Evolutionary conservation across 805 yeast species (phyloP).

Genomic region (Metschnikowia cubensis): DNA sequence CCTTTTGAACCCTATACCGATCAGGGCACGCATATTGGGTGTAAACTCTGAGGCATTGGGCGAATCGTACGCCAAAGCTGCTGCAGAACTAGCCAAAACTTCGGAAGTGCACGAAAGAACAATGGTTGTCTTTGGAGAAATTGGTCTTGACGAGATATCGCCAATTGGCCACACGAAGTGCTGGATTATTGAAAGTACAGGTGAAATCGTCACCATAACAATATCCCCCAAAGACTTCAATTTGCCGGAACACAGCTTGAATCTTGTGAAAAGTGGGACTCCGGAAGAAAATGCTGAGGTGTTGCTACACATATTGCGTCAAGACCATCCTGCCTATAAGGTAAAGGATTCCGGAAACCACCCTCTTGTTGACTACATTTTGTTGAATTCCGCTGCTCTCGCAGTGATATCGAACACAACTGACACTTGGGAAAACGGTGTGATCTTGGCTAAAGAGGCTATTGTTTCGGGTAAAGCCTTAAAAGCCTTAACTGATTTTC

Average conservation of each 20-base stretch:
- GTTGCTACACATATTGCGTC: conserved; percentile 43
- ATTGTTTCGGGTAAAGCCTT: conserved; percentile 67
- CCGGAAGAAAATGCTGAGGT: conserved; percentile 77
- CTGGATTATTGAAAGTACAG: conserved; percentile 61
- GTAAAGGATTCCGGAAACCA: conserved; percentile 37
- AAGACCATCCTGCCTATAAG: conserved; percentile 45
- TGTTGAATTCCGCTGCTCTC: conserved; percentile 83
- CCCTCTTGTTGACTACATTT: conserved; percentile 84
- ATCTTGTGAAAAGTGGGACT: conserved; percentile 74
- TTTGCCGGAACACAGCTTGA: conserved; percentile 64
- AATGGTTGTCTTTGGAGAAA: conserved; percentile 89
- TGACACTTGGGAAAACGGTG: conserved; percentile 72
- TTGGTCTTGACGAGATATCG: conserved; percentile 90
- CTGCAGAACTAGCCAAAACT: conserved; percentile 53
- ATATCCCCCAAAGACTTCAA: conserved; percentile 79
- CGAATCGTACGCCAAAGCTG: conserved; percentile 78
- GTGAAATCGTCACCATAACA: conserved; percentile 39
- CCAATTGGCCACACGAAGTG: conserved; percentile 79
- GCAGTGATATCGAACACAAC: conserved; percentile 74
- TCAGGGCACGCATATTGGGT: conserved; percentile 79
- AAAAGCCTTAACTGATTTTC: conserved; percentile 53
- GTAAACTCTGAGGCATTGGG: conserved; percentile 82
- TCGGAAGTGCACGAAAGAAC: conserved; percentile 50
- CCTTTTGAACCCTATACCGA: conserved; percentile 82
- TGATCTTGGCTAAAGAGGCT: conserved; percentile 62